Evolutionary conservation across 1,139 yeast species (phyloP).

Genomic region (Debaryomyces sp.): DNA sequence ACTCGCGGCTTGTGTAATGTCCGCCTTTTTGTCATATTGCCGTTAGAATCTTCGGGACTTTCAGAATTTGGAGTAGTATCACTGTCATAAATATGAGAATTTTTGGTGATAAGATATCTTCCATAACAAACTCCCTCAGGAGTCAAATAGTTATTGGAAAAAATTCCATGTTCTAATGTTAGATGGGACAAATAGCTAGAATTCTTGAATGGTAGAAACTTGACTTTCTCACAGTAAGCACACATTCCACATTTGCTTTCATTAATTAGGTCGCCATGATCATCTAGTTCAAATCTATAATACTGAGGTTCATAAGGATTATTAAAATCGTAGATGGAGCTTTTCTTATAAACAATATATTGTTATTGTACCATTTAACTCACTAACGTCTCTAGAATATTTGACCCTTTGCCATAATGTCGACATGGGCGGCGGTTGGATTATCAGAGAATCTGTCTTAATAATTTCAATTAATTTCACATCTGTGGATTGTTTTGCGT

Average conservation of each 20-base stretch:
- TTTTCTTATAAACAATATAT: conserved; percentile 24
- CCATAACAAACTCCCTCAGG: conserved; percentile 23
- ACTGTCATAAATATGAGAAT: not conserved
- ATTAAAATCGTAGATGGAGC: conserved; percentile 18
- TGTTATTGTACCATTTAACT: conserved; percentile 9
- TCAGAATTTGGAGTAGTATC: conserved; percentile 6
- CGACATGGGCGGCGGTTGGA: conserved; percentile 9
- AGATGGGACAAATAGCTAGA: conserved; percentile 37
- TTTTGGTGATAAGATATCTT: conserved; percentile 12
- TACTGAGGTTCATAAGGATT: conserved; percentile 34
- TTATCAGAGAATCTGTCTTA: not conserved
- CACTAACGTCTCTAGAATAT: conserved; percentile 13
- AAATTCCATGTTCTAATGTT: conserved; percentile 39
- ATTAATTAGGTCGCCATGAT: conserved; percentile 19
- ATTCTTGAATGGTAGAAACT: conserved; percentile 36
- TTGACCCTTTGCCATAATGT: conserved; percentile 13
- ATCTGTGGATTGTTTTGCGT: not conserved
- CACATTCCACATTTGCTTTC: conserved; percentile 35
- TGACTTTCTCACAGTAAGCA: conserved; percentile 33
- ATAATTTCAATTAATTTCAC: conserved; percentile 7
- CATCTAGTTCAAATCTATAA: conserved; percentile 27
- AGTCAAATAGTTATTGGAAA: conserved; percentile 31
- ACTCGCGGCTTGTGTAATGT: conserved; percentile 10
- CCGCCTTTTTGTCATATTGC: not conserved
- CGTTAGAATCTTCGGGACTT: conserved; percentile 1